phyloP scores from a whole-genome alignment of 164 flowering plant species.

The Pachysandra terminalis region DNA sequence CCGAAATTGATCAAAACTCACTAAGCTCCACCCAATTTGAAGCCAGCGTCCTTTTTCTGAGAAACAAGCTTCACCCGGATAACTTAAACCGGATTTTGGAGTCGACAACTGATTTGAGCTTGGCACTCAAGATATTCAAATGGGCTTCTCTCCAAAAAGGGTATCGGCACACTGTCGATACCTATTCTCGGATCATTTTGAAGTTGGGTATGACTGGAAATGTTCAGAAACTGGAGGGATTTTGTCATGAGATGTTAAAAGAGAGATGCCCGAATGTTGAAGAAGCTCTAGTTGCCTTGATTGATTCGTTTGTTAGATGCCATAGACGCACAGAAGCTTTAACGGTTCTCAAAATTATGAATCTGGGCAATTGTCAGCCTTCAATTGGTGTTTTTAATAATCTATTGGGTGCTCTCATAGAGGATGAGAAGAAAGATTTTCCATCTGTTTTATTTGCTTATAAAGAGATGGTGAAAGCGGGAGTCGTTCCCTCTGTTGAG shows the following conservation, averaged over 20 bases:
- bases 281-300: conserved; percentile 30
- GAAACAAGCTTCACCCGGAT: conserved; percentile 39
- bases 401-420: conserved; percentile 44
- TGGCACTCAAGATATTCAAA: conserved; percentile 55
- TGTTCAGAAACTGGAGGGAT: conserved; percentile 44
- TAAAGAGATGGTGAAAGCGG: conserved; percentile 76
- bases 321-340: conserved; percentile 44
- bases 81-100: conserved; percentile 43
- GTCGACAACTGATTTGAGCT: conserved; percentile 33
- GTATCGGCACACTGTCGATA: conserved; percentile 39
- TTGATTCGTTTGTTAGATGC: conserved; percentile 37
- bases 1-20: conserved; percentile 25
- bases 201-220: conserved; percentile 59
- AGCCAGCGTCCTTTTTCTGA: conserved; percentile 31
- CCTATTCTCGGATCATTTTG: conserved; percentile 43
- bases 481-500: conserved; percentile 47
- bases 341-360: conserved; percentile 41
- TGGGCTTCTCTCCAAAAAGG: conserved; percentile 55
- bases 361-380: conserved; percentile 38
- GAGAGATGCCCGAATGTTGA: conserved; percentile 33
- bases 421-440: conserved; percentile 38
- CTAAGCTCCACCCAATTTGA: conserved; percentile 24
- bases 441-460: conserved; percentile 50
- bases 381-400: conserved; percentile 35
- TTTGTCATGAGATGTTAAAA: conserved; percentile 47